Evolutionary conservation across 176 grass and related monocot genomes (phyloP), one percentile per base, ranked within the genome.

Genomic region (Eleusine indica): DNA sequence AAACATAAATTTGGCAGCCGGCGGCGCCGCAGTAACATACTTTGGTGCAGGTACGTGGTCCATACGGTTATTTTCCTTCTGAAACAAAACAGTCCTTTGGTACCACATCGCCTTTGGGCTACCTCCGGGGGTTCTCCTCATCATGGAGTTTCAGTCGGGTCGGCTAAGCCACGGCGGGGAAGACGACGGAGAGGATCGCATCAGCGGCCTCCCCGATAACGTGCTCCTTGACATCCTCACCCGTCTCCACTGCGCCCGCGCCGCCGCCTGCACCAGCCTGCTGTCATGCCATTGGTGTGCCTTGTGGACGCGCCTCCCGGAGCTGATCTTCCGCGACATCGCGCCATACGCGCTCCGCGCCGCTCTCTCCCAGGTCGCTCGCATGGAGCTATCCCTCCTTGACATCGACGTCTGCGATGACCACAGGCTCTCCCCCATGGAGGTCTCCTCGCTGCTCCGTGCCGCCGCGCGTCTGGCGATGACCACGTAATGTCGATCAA

Each of bases 341-440:
- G 21, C 61, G n/a, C 60, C 47, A 12, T 60, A 19, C 14, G 61
- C 61, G 1, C 46, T 84, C 47, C 13, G 11, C 35, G 15, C 61
- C 48, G 82, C 82, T 15, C 82, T 83, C 60, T 12, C 30, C 47
- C 72, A 76, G 72, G 48, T 44, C 47, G 47, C 73, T 5, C 9
- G 39, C 35, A 47, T 46, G 14, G 47, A 65, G 17, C 35, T 68
- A 44, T 75, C 71, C 61, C 3, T 84, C 54, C 81, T 84, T n/a
- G 71, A 84, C 10, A 56, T 84, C 18, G n/a, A 44, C 11, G 14
- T 67, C 9, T 3, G 46, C 46, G 35, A 53, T 9, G 10, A 18
- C 4, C 32, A 66, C 58, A 66, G 71, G n/a, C 15, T 14, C 62
- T n/a, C 64, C 72, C 35, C 72, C 18, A 47, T 14, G 2, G 21